Conservation (phyloP, 345 rosid species). For the Excoecaria cochinchinensis region DNA sequence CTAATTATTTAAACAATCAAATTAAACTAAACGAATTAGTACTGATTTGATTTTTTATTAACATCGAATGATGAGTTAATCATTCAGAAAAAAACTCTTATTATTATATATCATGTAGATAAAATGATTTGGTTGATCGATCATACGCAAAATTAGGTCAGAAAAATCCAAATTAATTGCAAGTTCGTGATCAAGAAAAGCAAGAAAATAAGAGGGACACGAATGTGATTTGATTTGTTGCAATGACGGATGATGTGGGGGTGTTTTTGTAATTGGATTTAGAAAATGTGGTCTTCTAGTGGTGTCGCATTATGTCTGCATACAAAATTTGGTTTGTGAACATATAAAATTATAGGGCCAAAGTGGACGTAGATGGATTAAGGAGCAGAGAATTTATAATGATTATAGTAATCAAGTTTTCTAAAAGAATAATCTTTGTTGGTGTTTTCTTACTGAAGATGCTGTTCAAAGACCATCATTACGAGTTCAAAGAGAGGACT, state of each 20-base stretch:
- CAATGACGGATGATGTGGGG: neutral
- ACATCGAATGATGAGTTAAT: no score
- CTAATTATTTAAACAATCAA: no score
- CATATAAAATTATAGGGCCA: neutral
- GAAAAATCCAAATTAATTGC: no score
- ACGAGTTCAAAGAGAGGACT: constrained; percentile 29
- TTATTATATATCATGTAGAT: no score
- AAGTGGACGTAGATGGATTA: constrained; percentile 3
- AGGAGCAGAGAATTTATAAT: constrained; percentile 18
- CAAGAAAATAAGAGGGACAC: no score
- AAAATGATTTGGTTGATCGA: no score
- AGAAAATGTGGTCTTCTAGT: neutral
- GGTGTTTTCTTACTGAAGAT: constrained; percentile 22
- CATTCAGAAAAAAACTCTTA: no score
- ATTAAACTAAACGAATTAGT: no score
- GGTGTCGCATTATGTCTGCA: constrained; percentile 1
- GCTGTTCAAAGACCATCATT: constrained; percentile 42
- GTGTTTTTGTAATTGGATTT: constrained; percentile 5
- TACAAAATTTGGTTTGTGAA: neutral
- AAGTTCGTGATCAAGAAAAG: no score
- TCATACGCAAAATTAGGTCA: no score
- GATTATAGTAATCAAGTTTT: constrained; percentile 37
- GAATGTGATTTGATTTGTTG: no score
- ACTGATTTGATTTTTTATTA: no score
- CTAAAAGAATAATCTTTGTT: constrained; percentile 34